Base-by-base conservation (phyloP, 495 filamentous ascomycete genomes). In the Aspergillus biplanus region DNA sequence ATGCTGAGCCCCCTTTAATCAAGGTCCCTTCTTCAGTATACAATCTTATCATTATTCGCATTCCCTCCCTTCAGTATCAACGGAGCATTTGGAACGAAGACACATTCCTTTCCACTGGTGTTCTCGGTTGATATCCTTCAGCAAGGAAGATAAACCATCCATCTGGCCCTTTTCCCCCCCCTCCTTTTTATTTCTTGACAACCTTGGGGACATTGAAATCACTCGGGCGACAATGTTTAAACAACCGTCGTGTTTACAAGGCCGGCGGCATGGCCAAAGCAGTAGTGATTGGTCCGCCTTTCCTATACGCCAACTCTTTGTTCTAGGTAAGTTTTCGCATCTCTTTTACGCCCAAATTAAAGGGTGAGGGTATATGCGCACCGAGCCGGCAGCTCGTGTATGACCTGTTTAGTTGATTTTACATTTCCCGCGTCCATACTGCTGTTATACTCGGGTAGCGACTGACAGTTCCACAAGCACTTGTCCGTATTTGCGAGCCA, bases 401-500 rank as follows among this genome's bases (percentile, higher is more conserved):
- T 8, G 5, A 44, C 35, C 53, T 56, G 12, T 52, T 62, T 7
- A 50, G 37, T 59, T 54, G 12, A 33, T 52, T 27, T 52, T 16
- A 8, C 34, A 32, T 48, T 44, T 55, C 52, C 35, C 48, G 34
- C 46, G 31, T 21, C 33, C 15, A 18, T 46, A 27, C 42, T 44
- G 39, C 47, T 49, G 46, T 56, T 49, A 56, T 34, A 42, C 50
- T 61, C 64, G 71, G 52, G 47, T 63, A 69, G 72, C 61, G 48
- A 70, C 79, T 85, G 68, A 85, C 76, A 65, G 60, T 50, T 59
- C 44, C 54, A 54, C 68, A 66, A 98, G 95, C 93, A 37, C 76
- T 97, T 65, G 96, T 92, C 72, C 88, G 95, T 67, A 96, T 99
- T 75, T 97, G 92, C 82, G 95, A 99, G 75, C 95, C 95, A 52